Evolutionary conservation across 1,284 basidiomycete genomes (phyloP).

Genomic region (Vanrija sp.): DNA sequence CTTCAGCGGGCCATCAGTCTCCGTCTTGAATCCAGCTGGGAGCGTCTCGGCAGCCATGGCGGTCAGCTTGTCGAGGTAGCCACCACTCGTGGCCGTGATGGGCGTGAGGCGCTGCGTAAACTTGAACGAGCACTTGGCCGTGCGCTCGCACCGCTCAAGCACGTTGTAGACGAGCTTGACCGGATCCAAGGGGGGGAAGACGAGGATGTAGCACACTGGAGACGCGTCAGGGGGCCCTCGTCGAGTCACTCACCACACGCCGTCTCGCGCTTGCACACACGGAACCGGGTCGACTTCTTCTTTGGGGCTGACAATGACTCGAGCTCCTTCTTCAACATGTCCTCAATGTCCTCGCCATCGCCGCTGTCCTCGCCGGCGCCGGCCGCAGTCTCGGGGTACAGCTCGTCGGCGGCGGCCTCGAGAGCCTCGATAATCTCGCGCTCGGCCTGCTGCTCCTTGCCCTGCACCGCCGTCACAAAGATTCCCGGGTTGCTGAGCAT

Average conservation of each 20-base stretch:
- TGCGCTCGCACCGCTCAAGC: constrained; percentile 32
- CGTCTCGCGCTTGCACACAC: constrained; percentile 22
- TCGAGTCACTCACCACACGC: constrained; percentile 26
- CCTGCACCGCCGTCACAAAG: constrained; percentile 31
- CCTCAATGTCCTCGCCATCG: constrained; percentile 38
- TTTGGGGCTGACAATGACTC: constrained; percentile 20
- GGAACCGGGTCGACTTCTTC: constrained; percentile 36
- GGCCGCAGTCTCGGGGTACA: constrained; percentile 36
- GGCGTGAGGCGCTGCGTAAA: constrained; percentile 37
- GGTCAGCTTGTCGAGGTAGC: constrained; percentile 25
- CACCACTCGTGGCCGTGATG: constrained; percentile 21
- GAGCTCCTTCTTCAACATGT: constrained; percentile 38
- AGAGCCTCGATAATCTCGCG: constrained; percentile 38
- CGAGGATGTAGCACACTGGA: constrained; percentile 32
- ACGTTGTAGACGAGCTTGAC: constrained; percentile 29
- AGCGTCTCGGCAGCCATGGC: constrained; percentile 18
- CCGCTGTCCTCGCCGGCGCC: constrained; percentile 12
- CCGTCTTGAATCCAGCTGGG: constrained; percentile 6
- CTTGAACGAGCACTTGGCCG: constrained; percentile 33
- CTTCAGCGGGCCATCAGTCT: constrained; percentile 8
- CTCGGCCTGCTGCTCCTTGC: constrained; percentile 40
- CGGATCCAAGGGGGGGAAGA: constrained; percentile 18
- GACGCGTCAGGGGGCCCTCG: not conserved
- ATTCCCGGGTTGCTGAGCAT: constrained; percentile 35
- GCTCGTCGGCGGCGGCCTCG: constrained; percentile 39